Conservation (phyloP, 768 basidiomycete species). For the Nidularia sp. region DNA sequence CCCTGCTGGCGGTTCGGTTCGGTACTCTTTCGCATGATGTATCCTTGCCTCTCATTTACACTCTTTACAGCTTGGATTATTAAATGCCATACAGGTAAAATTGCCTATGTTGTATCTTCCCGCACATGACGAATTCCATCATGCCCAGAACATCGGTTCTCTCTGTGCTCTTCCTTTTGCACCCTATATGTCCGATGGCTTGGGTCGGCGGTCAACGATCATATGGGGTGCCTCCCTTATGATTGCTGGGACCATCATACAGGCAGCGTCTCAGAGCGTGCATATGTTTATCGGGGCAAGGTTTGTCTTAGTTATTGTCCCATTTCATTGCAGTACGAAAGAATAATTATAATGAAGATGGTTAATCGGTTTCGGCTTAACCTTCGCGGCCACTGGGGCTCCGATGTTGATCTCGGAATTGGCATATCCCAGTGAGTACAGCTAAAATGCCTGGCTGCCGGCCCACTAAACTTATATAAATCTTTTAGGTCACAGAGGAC, state of each 20-base stretch:
- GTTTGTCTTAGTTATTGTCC: slow-evolving; percentile 1
- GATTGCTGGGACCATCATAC: slow-evolving; percentile 44
- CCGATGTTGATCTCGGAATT: slow-evolving; percentile 17
- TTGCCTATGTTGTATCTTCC: neutral
- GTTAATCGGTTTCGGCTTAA: slow-evolving; percentile 15
- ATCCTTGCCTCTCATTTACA: neutral
- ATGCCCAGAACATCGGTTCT: slow-evolving; percentile 15
- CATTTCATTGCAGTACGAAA: neutral
- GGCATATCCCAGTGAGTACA: slow-evolving; percentile 12
- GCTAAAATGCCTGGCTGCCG: neutral
- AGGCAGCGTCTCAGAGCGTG: slow-evolving; percentile 46
- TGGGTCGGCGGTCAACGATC: slow-evolving; percentile 48
- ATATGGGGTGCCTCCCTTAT: slow-evolving; percentile 48
- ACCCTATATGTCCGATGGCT: slow-evolving; percentile 32
- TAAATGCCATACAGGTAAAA: slow-evolving; percentile 16
- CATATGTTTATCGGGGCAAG: slow-evolving; percentile 58
- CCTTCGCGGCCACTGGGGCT: slow-evolving; percentile 12
- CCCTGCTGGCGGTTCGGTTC: slow-evolving; percentile 7
- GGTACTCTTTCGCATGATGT: neutral
- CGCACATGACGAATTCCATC: neutral
- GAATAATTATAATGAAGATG: neutral
- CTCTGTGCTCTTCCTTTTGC: slow-evolving; percentile 15
- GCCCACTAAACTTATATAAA: neutral
- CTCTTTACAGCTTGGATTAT: slow-evolving; percentile 8
- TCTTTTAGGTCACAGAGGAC: slow-evolving; percentile 6